These are phyloP conservation scores for Omphalea diandra DNA, from an alignment of 441 rosid species.

Conservation along the genomic window DNA sequence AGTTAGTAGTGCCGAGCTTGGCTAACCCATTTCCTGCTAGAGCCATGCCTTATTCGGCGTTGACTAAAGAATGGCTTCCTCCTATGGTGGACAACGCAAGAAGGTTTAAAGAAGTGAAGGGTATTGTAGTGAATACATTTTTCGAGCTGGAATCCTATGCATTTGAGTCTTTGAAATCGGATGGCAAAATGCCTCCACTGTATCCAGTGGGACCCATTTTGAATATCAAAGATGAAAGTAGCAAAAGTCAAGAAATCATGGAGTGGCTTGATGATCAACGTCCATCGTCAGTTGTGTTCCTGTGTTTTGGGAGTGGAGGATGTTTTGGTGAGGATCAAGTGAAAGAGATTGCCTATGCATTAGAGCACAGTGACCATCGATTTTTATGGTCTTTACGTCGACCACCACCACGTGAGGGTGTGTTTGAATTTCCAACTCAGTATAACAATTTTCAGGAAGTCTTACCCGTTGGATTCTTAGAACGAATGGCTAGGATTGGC, in stretches of 20 bases:
- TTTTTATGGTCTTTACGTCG: too few species aligned
- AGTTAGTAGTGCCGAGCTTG: background rate
- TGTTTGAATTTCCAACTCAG: background rate
- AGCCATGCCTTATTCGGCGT: background rate
- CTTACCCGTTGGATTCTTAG: constrained; percentile 44
- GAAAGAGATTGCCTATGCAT: constrained; percentile 42
- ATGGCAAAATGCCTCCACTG: constrained; percentile 22
- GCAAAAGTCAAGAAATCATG: constrained; percentile 19
- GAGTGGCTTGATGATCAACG: constrained; percentile 59
- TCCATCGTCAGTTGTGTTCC: constrained; percentile 46
- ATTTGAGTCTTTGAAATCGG: constrained; percentile 14
- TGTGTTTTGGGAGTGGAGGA: constrained; percentile 71
- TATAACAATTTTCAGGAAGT: constrained; percentile 23
- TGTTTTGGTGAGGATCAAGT: constrained; percentile 43
- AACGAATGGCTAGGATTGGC: constrained; percentile 34
- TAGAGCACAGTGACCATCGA: constrained; percentile 60
- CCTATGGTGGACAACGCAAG: too few species aligned
- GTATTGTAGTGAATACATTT: too few species aligned
- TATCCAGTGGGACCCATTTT: constrained; percentile 54
- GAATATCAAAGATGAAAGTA: constrained; percentile 21
- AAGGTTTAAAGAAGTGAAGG: too few species aligned
- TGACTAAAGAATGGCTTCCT: too few species aligned
- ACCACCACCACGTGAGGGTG: constrained; percentile 15
- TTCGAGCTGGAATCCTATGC: constrained; percentile 1
- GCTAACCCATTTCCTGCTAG: background rate